Evolutionary conservation across 192 early-diverging fungal species (phyloP).

Genomic region (Rhizoclosmatium globosum): DNA sequence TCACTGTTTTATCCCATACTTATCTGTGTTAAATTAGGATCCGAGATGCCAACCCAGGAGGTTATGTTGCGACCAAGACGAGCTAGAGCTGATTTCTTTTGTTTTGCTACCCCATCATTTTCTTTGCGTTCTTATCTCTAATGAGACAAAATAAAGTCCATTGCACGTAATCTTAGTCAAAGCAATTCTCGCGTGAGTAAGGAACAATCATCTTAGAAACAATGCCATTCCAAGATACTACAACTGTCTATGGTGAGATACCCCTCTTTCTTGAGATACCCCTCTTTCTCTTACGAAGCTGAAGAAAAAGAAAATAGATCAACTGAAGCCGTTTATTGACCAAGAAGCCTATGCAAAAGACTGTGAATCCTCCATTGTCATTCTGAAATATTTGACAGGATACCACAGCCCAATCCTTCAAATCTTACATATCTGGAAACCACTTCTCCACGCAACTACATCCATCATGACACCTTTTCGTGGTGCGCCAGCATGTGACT

Average conservation of each 20-base stretch:
- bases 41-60: slow-evolving; percentile 50
- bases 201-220: no score
- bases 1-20: no score
- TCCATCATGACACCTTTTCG: background rate
- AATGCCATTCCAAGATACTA: no score
- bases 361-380: background rate
- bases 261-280: no score
- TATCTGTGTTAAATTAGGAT: slow-evolving; percentile 11
- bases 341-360: background rate
- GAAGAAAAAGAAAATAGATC: background rate
- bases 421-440: background rate
- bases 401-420: no score
- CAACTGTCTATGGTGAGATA: no score
- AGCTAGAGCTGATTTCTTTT: background rate
- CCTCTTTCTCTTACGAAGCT: no score
- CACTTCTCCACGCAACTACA: background rate
- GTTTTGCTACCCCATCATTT: no score
- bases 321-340: background rate
- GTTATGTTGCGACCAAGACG: slow-evolving; percentile 36
- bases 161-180: no score
- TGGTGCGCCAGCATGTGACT: background rate
- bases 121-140: no score
- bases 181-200: no score
- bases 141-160: no score
- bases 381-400: background rate